Base-by-base conservation (phyloP, 805 yeast genomes). In the Alloascoidea hylecoeti region DNA sequence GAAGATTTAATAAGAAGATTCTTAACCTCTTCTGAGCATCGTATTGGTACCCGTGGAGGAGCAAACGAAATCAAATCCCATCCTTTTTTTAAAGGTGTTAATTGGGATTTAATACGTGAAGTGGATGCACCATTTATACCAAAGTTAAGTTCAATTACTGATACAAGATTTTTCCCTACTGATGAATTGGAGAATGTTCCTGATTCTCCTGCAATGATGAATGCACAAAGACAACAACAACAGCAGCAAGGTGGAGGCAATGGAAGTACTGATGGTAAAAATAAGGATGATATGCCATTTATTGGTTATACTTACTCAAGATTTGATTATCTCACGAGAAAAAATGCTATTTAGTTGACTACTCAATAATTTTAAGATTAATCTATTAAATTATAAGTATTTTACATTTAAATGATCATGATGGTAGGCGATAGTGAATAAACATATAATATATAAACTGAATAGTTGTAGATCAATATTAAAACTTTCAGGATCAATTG, bases 231-330 rank as follows among this genome's bases (percentile, higher is more conserved):
- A n/a, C 42, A 53, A 85, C 86, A 18, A 78, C 78, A 48, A 70
- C 70, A 49, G 79, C 42, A 12, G n/a, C n/a, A n/a, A n/a, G n/a
- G n/a, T n/a, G n/a, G n/a, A n/a, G n/a, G n/a, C n/a, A n/a, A n/a
- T n/a, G n/a, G n/a, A n/a, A n/a, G n/a, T n/a, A n/a, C n/a, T n/a
- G n/a, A n/a, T n/a, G n/a, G n/a, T n/a, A n/a, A n/a, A n/a, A n/a
- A n/a, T n/a, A 72, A n/a, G 30, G 95, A 85, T 56, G 96, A 92
- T 48, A 63, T 92, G 55, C 98, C 98, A 34, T 92, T 92, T 54
- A 92, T 92, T 52, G 98, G 98, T 2, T 92, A 92, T 63, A 92
- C 98, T 0, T 92, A 83, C 56, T 83, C 95, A 33, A 70, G 97
- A 51, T 92, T 92, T 55, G 97, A 88, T 57, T 86, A 88, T 54